Evolutionary conservation across 768 basidiomycete species (phyloP).

Genomic region (Rhizopogon vesiculosus): DNA sequence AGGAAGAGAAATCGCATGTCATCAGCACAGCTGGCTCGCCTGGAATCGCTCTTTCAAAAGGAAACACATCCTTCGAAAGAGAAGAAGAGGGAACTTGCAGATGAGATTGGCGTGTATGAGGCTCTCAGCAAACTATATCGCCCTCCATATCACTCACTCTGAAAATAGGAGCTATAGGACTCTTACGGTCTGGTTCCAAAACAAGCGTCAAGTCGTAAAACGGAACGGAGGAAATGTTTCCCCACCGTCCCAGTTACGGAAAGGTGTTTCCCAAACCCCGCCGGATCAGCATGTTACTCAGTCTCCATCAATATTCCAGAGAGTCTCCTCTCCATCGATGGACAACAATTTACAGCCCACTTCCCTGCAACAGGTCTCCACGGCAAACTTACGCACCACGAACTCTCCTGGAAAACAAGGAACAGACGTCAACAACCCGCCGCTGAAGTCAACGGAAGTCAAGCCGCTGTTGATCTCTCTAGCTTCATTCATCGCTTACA

Average conservation of each 20-base stretch:
- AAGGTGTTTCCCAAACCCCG: not conserved
- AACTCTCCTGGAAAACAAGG: not conserved
- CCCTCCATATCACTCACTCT: not conserved
- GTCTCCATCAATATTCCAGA: conserved; percentile 17
- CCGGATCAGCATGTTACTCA: not conserved
- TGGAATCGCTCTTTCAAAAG: conserved; percentile 22
- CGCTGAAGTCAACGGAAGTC: conserved; percentile 9
- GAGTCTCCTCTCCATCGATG: conserved; percentile 25
- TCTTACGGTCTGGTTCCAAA: conserved; percentile 78
- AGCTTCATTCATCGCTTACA: conserved; percentile 9
- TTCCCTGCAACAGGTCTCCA: not conserved
- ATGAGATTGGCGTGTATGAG: conserved; percentile 24
- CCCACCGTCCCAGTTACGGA: not conserved
- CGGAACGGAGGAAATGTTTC: conserved; percentile 6
- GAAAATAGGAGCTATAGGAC: conserved; percentile 37
- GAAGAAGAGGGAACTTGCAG: conserved; percentile 23
- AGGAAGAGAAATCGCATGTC: conserved; percentile 35
- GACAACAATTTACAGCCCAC: not conserved
- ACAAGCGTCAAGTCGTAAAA: conserved; percentile 61
- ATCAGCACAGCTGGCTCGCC: conserved; percentile 18
- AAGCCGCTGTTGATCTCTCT: conserved; percentile 18
- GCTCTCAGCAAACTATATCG: not conserved
- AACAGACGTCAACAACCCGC: not conserved
- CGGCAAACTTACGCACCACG: not conserved
- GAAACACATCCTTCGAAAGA: conserved; percentile 27